Conservation (phyloP, 257 asterid species). For the Capsicum pubescens region DNA sequence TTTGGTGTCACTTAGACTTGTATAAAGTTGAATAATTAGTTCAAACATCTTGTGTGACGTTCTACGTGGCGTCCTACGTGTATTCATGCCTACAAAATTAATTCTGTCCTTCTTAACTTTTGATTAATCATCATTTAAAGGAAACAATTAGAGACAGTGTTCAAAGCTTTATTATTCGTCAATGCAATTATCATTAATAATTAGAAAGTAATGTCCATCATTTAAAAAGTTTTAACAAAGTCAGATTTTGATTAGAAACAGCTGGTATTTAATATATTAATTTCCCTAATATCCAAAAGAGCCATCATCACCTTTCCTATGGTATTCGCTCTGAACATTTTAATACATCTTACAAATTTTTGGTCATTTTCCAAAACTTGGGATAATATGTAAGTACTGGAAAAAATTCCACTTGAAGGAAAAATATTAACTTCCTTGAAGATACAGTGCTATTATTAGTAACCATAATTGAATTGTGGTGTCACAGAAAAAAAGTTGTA, state of each 20-base stretch:
- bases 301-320: conserved; percentile 9
- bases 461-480: neutral
- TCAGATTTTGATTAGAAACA: conserved; percentile 42
- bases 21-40: too few relatives aligned
- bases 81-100: too few relatives aligned
- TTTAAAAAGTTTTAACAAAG: conserved; percentile 27
- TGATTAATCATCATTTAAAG: too few relatives aligned
- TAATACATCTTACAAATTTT: neutral
- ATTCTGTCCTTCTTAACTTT: too few relatives aligned
- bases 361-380: neutral
- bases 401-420: neutral
- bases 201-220: conserved; percentile 39
- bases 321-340: neutral
- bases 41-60: too few relatives aligned
- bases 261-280: conserved; percentile 19
- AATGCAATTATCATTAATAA: conserved; percentile 26
- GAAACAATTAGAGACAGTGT: neutral
- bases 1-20: too few relatives aligned
- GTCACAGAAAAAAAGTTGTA: neutral
- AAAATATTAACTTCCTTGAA: neutral
- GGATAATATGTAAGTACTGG: neutral
- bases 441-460: neutral
- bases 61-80: too few relatives aligned
- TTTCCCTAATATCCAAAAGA: neutral
- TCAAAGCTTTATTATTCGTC: conserved; percentile 30